Conservation (phyloP, 371 early-diverging fungal species). For the Mortierella sp. region DNA sequence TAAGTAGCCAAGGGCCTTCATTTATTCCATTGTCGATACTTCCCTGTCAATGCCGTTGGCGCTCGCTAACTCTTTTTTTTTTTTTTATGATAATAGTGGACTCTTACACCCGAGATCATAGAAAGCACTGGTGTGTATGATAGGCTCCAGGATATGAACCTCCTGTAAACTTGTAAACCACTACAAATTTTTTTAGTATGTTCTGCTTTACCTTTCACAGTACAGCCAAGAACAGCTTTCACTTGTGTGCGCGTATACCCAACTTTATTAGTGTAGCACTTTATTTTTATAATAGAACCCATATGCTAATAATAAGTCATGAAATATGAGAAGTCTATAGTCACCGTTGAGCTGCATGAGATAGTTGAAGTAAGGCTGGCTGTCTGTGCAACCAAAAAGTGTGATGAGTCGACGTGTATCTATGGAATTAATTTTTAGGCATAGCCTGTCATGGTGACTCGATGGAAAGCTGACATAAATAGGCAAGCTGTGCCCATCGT, state of each 20-base stretch:
- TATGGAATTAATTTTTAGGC: not conserved
- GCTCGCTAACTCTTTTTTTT: not conserved
- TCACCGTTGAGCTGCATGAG: not conserved
- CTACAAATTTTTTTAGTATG: not conserved
- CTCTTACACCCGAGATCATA: slow-evolving; percentile 27
- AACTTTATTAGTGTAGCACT: not conserved
- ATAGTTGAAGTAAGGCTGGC: not conserved
- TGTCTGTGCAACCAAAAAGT: slow-evolving; percentile 5
- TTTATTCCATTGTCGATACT: not conserved
- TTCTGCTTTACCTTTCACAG: too few species aligned
- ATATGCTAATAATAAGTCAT: not conserved
- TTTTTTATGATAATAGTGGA: slow-evolving; percentile 10
- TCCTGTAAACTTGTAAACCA: slow-evolving; percentile 16
- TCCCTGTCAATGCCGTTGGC: not conserved
- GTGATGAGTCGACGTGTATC: slow-evolving; percentile 20
- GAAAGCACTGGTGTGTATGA: slow-evolving; percentile 28
- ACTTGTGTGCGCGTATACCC: not conserved
- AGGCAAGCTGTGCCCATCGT: not conserved
- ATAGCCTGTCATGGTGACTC: slow-evolving; percentile 6
- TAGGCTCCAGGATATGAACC: slow-evolving; percentile 20
- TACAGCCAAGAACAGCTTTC: not conserved
- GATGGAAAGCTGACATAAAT: slow-evolving; percentile 3
- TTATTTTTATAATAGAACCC: too few species aligned
- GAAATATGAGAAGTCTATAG: not conserved
- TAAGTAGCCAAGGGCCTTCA: slow-evolving; percentile 9